Evolutionary conservation across 2,329 filamentous ascomycete genomes (phyloP).

Genomic region (Colletotrichum shisoi): DNA sequence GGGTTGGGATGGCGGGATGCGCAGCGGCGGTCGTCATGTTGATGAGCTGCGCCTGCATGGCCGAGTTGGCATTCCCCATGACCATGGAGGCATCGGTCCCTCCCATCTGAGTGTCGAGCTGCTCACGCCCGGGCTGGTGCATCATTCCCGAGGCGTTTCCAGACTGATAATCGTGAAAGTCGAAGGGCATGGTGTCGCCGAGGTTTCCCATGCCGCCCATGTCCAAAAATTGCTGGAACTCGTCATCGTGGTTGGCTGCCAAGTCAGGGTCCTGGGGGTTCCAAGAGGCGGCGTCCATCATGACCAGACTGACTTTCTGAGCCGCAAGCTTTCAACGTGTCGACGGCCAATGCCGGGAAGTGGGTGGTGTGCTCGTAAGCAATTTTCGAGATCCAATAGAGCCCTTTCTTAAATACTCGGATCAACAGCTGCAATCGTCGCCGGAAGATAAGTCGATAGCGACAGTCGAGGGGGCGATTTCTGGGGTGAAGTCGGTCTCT

Average conservation of each 20-base stretch:
- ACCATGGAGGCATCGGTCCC: constrained; percentile 53
- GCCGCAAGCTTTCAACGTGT: constrained; percentile 9
- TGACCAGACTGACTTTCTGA: constrained; percentile 46
- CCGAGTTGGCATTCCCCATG: constrained; percentile 43
- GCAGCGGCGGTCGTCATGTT: constrained; percentile 57
- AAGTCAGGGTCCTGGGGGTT: constrained; percentile 65
- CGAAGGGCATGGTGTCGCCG: constrained; percentile 64
- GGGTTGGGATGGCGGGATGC: constrained; percentile 57
- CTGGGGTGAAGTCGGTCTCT: neutral
- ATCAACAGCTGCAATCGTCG: neutral
- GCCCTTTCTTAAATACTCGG: neutral
- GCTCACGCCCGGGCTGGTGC: constrained; percentile 51
- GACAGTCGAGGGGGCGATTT: constrained; percentile 10
- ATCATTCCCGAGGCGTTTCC: constrained; percentile 51
- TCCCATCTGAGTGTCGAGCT: constrained; percentile 61
- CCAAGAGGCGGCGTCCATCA: constrained; percentile 65
- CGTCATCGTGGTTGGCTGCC: constrained; percentile 62
- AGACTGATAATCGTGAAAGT: constrained; percentile 64
- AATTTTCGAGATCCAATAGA: neutral
- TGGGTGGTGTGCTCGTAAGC: constrained; percentile 3
- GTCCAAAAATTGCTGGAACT: constrained; percentile 71
- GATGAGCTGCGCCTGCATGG: constrained; percentile 55
- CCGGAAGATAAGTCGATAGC: constrained; percentile 6
- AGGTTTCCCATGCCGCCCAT: constrained; percentile 65
- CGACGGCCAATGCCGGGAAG: neutral